Evolutionary conservation across 139 green algal species (phyloP).

Genomic region (Axilococcus clingmanii): DNA sequence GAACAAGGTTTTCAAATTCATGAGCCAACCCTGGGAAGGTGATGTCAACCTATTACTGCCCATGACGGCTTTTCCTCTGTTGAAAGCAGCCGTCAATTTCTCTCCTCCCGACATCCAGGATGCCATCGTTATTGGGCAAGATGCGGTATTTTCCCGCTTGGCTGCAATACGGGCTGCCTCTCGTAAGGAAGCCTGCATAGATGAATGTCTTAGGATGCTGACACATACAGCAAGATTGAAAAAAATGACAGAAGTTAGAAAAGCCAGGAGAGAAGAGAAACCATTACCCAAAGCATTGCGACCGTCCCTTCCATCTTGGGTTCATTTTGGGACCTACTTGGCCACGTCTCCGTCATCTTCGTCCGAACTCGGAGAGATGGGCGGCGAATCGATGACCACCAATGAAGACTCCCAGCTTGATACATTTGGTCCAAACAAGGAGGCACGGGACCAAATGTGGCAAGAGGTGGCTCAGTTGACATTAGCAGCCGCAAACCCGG

Average conservation of each 20-base stretch:
- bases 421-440: no score
- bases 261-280: neutral
- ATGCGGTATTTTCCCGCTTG: constrained; percentile 68
- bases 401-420: no score
- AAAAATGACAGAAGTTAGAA: neutral
- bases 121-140: constrained; percentile 61
- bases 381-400: no score
- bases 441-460: no score
- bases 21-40: constrained; percentile 82
- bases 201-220: constrained; percentile 40
- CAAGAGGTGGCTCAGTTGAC: no score
- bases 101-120: constrained; percentile 49
- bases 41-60: constrained; percentile 84
- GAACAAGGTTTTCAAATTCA: constrained; percentile 62
- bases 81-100: constrained; percentile 13
- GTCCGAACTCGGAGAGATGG: no score
- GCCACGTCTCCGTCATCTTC: no score
- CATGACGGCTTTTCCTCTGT: constrained; percentile 3
- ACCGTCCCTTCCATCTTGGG: neutral
- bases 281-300: neutral
- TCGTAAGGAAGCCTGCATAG: constrained; percentile 67
- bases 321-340: no score
- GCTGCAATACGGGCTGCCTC: constrained; percentile 75
- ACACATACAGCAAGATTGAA: neutral
- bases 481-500: no score